A percentile compares a stretch with the other conserved stretches of the same genome.
phyloP scores from a whole-genome alignment of 805 yeast genomes.

The Wickerhamomyces hampshirensis region DNA sequence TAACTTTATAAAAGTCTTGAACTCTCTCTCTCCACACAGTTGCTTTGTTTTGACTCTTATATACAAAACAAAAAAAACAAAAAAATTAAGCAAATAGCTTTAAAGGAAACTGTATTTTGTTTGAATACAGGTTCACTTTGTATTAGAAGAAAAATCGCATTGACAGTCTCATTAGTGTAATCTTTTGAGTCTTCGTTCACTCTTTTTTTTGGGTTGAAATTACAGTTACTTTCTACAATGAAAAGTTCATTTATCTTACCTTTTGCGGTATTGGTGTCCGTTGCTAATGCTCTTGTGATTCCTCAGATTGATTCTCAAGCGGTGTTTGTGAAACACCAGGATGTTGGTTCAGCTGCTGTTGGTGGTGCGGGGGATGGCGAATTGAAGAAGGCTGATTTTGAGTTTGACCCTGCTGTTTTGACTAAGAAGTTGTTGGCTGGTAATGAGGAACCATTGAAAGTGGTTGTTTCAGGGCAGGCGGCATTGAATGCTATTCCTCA shows the following conservation, averaged over 20 bases:
- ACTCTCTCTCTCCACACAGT: slow-evolving; percentile 8
- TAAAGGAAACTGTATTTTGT: too few relatives aligned
- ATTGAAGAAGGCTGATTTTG: slow-evolving; percentile 15
- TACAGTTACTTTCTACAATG: background rate
- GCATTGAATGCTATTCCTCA: slow-evolving; percentile 53
- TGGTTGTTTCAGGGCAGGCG: slow-evolving; percentile 34
- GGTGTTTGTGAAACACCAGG: slow-evolving; percentile 26
- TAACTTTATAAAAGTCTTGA: too few relatives aligned
- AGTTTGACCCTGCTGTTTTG: slow-evolving; percentile 14
- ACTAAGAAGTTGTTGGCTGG: slow-evolving; percentile 11
- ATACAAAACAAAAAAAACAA: too few relatives aligned
- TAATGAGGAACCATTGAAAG: slow-evolving; percentile 39
- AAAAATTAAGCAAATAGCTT: too few relatives aligned
- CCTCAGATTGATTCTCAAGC: slow-evolving; percentile 46
- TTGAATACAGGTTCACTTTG: too few relatives aligned
- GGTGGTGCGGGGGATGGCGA: slow-evolving; percentile 12
- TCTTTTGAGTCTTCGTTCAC: background rate
- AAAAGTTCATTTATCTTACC: slow-evolving; percentile 24
- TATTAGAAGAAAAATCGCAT: too few relatives aligned
- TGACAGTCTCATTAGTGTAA: too few relatives aligned
- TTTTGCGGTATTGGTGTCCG: slow-evolving; percentile 31
- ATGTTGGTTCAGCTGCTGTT: slow-evolving; percentile 5
- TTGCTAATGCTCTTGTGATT: slow-evolving; percentile 54
- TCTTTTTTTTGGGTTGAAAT: background rate
- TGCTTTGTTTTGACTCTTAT: too few relatives aligned